These are phyloP conservation scores for Macrophomina pseudophaseolina DNA, from an alignment of 2,329 filamentous ascomycete species.

Conservation along the genomic window DNA sequence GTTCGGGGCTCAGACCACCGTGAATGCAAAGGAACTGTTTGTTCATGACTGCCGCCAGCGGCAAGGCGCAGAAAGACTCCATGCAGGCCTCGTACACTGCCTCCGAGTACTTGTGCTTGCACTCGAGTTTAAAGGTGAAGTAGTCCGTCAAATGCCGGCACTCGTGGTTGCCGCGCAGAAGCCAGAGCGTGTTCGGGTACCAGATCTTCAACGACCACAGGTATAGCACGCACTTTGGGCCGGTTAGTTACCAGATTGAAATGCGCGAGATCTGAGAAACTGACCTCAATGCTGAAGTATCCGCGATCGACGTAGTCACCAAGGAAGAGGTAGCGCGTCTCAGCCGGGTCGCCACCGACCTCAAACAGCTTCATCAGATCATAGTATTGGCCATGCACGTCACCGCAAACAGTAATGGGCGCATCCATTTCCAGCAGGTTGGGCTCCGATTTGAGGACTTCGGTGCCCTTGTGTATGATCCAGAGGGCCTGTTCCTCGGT, in stretches of 20 bases:
- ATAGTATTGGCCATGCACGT: conserved; percentile 98
- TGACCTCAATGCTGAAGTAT: conserved; percentile 95
- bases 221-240: conserved; percentile 81
- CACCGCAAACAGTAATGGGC: conserved; percentile 96
- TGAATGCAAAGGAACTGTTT: conserved; percentile 99
- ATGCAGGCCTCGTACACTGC: conserved; percentile 96
- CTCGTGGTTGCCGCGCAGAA: conserved; percentile 97
- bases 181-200: conserved; percentile 96
- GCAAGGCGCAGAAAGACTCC: conserved; percentile 94
- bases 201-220: conserved; percentile 99
- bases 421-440: conserved; percentile 99
- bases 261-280: conserved; percentile 28
- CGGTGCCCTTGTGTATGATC: conserved; percentile 88
- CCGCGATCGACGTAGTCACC: conserved; percentile 98
- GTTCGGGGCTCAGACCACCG: conserved; percentile 90
- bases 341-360: conserved; percentile 93
- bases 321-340: conserved; percentile 95
- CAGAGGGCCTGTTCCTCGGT: conserved; percentile 97
- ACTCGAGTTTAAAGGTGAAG: conserved; percentile 99
- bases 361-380: conserved; percentile 99
- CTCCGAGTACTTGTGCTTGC: conserved; percentile 99
- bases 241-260: conserved; percentile 38
- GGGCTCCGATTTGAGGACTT: conserved; percentile 86
- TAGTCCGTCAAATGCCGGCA: conserved; percentile 99
- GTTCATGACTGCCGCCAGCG: conserved; percentile 97